Percentiles rank a stretch among this genome's conserved stretches.
phyloP scores from a whole-genome alignment of 257 asterid genomes.

The Paulownia fortunei region DNA sequence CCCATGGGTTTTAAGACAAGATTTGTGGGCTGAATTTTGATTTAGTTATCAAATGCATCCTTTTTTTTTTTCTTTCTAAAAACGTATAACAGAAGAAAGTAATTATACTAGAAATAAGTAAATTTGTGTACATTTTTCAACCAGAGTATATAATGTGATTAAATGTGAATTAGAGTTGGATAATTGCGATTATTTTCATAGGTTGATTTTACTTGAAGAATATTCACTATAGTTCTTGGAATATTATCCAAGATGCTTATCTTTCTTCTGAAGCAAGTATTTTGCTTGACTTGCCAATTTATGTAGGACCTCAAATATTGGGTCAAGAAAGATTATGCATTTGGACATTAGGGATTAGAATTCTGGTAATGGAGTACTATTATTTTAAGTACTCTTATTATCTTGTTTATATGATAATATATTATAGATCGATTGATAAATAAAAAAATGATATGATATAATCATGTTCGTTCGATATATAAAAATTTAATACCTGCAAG shows the following conservation, averaged over 20 bases:
- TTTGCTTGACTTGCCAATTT: not conserved
- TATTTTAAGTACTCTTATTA: too few species aligned
- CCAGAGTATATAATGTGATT: too few species aligned
- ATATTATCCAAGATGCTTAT: not conserved
- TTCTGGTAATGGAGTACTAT: not conserved
- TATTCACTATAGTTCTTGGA: too few species aligned
- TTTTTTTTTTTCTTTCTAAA: not conserved
- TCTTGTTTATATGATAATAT: too few species aligned
- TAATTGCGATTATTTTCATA: too few species aligned
- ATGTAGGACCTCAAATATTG: not conserved
- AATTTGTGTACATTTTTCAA: too few species aligned
- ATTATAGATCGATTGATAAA: too few species aligned
- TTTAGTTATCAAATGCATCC: not conserved
- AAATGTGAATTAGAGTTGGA: too few species aligned
- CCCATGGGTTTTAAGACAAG: constrained; percentile 14
- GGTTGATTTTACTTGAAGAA: too few species aligned
- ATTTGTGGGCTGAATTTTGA: constrained; percentile 9
- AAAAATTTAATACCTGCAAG: too few species aligned
- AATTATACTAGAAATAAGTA: not conserved
- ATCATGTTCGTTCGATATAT: too few species aligned
- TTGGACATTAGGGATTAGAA: not conserved
- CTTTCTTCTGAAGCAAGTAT: not conserved
- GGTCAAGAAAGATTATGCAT: not conserved
- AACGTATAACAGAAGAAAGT: not conserved
- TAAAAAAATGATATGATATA: too few species aligned